Evolutionary conservation across 331 rosid species (phyloP).

Genomic region (Quercus lobata): DNA sequence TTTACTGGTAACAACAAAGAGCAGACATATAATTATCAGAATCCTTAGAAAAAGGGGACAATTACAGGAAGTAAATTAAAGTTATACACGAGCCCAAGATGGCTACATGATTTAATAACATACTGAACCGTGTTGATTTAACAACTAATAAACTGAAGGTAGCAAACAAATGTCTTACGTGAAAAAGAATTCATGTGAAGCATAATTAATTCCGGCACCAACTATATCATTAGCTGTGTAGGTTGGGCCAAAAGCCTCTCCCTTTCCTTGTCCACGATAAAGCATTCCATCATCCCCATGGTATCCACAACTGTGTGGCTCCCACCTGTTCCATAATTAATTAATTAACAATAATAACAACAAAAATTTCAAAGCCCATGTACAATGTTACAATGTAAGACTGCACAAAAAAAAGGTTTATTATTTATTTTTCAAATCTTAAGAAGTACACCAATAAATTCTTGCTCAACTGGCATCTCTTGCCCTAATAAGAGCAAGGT

Average conservation of each 20-base stretch:
- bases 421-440: background rate
- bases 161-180: conserved; percentile 52
- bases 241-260: conserved; percentile 84
- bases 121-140: background rate
- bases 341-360: background rate
- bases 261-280: conserved; percentile 72
- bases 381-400: background rate
- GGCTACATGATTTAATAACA: background rate
- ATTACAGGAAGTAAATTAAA: background rate
- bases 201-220: conserved; percentile 96
- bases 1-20: conserved; percentile 56
- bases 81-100: background rate
- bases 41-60: background rate
- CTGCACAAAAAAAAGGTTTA: background rate
- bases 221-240: conserved; percentile 80
- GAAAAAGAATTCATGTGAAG: conserved; percentile 84
- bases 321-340: conserved; percentile 60
- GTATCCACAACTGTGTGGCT: conserved; percentile 92
- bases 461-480: too few relatives aligned
- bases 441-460: background rate
- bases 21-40: background rate
- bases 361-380: background rate
- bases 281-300: conserved; percentile 95
- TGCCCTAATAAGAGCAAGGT: too few relatives aligned
- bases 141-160: background rate